Percentiles rank a stretch among this genome's conserved stretches.
phyloP scores from a whole-genome alignment of 129 eudicot genomes.

The Pulicaria dysenterica region DNA sequence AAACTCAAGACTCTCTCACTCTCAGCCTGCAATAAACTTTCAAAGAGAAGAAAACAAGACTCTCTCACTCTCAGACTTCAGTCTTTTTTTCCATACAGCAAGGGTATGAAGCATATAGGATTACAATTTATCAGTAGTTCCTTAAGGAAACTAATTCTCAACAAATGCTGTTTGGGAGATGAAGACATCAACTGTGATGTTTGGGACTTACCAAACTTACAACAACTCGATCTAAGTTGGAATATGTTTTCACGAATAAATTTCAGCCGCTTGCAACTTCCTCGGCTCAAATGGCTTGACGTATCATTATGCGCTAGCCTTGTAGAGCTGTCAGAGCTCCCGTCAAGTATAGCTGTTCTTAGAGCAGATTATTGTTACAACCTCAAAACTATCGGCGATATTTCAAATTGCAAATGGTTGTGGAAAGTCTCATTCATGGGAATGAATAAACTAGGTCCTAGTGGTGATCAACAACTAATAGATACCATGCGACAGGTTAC shows the following conservation, averaged over 20 bases:
- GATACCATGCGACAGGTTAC: conserved; percentile 20
- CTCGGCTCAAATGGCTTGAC: conserved; percentile 26
- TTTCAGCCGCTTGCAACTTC: not conserved
- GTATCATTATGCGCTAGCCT: not conserved
- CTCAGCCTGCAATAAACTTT: not conserved
- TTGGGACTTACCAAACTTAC: conserved; percentile 16
- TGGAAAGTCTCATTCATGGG: conserved; percentile 26
- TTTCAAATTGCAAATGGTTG: conserved; percentile 21
- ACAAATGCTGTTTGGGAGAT: conserved; percentile 22
- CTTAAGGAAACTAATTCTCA: conserved; percentile 18
- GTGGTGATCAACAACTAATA: not conserved
- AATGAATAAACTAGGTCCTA: conserved; percentile 4
- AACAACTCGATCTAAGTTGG: conserved; percentile 14
- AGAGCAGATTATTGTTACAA: conserved; percentile 20
- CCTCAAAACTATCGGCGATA: conserved; percentile 19
- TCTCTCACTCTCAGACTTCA: not conserved
- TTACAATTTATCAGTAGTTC: not conserved
- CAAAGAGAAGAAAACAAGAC: not conserved
- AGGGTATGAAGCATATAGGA: not conserved
- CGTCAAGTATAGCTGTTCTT: conserved; percentile 17
- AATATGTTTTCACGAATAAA: conserved; percentile 2
- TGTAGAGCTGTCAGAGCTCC: not conserved
- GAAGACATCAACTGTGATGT: conserved; percentile 6
- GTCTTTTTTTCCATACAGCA: not conserved
- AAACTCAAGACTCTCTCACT: conserved; percentile 8